Evolutionary conservation across 108 stramenopile genomes (phyloP), one percentile per base, ranked within the genome.

Genomic region (Cyclotella baltica): DNA sequence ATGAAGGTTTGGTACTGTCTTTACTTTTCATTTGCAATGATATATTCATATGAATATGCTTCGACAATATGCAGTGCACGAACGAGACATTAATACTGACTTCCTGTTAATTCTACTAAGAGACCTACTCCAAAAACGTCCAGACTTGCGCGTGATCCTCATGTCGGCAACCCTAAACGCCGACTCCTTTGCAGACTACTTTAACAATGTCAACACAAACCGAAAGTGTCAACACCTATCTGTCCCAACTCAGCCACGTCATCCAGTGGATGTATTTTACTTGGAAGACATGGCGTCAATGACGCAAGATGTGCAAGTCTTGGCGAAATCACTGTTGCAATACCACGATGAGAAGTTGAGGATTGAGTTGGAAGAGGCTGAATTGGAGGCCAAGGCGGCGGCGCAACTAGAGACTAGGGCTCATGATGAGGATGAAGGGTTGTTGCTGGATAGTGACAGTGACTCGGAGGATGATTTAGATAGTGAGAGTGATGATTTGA

Each of bases 61-160:
- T 8, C 51, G 51, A 52, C 51, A 52, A 4, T n/a, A 4, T 52
- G 9, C 51, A 16, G 98, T 98, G 9, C 98, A 99, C 83, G 98
- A 99, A 83, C 87, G 98, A 11, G 97, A 96, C 9, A 93, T 98
- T 31, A 91, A 97, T 75, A 99, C 98, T 0, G 98, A 98, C 74
- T 96, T 98, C 23, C 85, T 99, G 37, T 97, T 99, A 75, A 97
- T 97, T 22, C 68, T 98, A 9, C 76, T 99, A 15, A 97, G 97
- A 73, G 96, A 95, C 74, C 64, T 99, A 2, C 76, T 93, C 40
- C 76, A 83, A 23, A 75, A 90, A 20, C 83, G 98, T 35, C 92
- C 92, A 0, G 98, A 98, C 61, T 73, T 99, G 34, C 92, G 96
- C 25, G 88, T 98, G 33, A 89, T 98, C 67, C 93, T 98, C 0